A percentile compares a stretch with the other conserved stretches of the same genome.
Conservation (phyloP, 768 basidiomycete genomes). For the Epithele typhae region DNA sequence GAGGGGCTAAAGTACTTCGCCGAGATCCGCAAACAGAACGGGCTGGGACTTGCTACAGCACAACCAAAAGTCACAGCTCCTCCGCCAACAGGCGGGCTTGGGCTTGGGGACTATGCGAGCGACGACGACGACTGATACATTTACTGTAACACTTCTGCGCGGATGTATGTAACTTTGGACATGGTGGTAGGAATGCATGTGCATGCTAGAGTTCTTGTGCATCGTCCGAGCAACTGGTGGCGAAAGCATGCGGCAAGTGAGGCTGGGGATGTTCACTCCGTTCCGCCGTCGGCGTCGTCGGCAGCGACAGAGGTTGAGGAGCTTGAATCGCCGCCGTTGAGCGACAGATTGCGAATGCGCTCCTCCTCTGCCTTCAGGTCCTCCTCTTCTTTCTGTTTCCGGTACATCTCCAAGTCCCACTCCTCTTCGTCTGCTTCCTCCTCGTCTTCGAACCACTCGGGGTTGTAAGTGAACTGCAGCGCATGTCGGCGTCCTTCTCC, state of each 20-base stretch:
- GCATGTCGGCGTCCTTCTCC: no score
- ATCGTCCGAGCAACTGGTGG: no score
- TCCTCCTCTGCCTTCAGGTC: constrained; percentile 49
- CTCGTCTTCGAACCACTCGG: constrained; percentile 88
- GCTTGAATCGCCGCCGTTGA: constrained; percentile 24
- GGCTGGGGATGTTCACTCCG: no score
- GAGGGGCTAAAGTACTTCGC: constrained; percentile 91
- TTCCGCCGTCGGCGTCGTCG: constrained; percentile 25
- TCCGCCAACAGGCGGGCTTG: constrained; percentile 44
- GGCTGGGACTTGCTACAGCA: constrained; percentile 20
- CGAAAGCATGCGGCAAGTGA: no score
- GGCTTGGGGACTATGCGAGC: constrained; percentile 75
- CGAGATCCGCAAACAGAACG: constrained; percentile 74
- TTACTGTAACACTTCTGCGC: constrained; percentile 5
- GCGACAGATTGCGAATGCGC: constrained; percentile 42
- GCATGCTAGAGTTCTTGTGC: constrained; percentile 1
- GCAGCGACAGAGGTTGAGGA: constrained; percentile 25
- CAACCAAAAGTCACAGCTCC: constrained; percentile 25
- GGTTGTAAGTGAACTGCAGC: constrained; percentile 89
- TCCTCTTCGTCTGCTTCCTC: constrained; percentile 47
- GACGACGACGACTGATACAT: constrained; percentile 46
- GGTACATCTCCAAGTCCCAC: constrained; percentile 52
- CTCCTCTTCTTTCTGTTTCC: constrained; percentile 57
- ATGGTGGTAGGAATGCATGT: no score
- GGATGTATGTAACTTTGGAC: constrained; percentile 13